These are phyloP conservation scores for Alternaria gansuensis DNA, from an alignment of 2,329 filamentous ascomycete species.

Conservation along the genomic window DNA sequence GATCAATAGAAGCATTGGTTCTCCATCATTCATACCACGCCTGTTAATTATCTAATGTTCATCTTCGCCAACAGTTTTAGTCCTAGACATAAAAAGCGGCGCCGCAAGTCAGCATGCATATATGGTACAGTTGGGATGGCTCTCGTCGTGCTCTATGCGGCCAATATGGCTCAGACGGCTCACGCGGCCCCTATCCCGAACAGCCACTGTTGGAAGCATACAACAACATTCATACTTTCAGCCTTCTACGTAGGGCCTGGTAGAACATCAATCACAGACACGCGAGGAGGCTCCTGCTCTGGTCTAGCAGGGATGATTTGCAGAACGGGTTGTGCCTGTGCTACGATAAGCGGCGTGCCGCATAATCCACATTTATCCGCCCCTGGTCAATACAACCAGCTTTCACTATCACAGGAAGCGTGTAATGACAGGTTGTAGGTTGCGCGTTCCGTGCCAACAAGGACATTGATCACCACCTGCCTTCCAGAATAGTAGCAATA, in stretches of 20 bases:
- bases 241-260: constrained; percentile 26
- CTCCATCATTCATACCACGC: constrained; percentile 18
- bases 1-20: constrained; percentile 28
- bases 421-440: constrained; percentile 5
- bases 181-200: constrained; percentile 32
- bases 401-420: neutral
- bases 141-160: constrained; percentile 21
- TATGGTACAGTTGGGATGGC: constrained; percentile 22
- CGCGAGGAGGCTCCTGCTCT: constrained; percentile 7
- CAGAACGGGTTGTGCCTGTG: constrained; percentile 23
- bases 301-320: constrained; percentile 16
- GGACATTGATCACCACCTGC: constrained; percentile 11
- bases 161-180: constrained; percentile 32
- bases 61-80: constrained; percentile 4
- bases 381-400: constrained; percentile 15
- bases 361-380: constrained; percentile 14
- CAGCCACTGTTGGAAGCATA: constrained; percentile 3
- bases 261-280: constrained; percentile 29
- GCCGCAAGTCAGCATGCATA: constrained; percentile 23
- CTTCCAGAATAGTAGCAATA: constrained; percentile 30
- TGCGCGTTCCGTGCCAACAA: constrained; percentile 11
- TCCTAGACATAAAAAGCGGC: constrained; percentile 7
- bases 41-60: neutral
- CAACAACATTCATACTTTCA: constrained; percentile 18
- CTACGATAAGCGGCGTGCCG: constrained; percentile 23